Conservation (phyloP, 306 rosid genomes). For the Erythrophleum fordii region DNA sequence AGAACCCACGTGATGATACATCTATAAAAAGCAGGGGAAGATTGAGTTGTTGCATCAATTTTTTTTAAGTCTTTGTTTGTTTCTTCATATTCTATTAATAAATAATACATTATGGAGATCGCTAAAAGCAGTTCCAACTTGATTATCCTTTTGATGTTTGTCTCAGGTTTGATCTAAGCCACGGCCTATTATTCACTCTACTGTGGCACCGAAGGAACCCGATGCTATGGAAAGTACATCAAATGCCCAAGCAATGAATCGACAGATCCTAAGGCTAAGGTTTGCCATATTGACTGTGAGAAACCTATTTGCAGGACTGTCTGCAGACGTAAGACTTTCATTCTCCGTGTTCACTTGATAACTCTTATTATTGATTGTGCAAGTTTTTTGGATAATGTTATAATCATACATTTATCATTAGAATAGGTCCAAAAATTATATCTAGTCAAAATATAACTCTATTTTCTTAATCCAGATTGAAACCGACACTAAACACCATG, state of each 20-base stretch:
- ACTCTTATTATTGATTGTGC: background rate
- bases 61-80: background rate
- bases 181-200: slow-evolving; percentile 33
- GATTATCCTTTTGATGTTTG: slow-evolving; percentile 12
- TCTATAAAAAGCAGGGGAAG: slow-evolving; percentile 34
- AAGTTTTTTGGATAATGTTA: background rate
- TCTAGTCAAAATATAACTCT: too few relatives aligned
- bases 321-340: slow-evolving; percentile 40
- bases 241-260: slow-evolving; percentile 42
- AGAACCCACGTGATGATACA: background rate
- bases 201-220: slow-evolving; percentile 15
- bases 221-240: slow-evolving; percentile 35
- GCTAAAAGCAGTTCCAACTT: slow-evolving; percentile 12
- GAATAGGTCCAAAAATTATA: too few relatives aligned
- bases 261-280: slow-evolving; percentile 47
- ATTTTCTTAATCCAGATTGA: too few relatives aligned
- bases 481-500: too few relatives aligned
- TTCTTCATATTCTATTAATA: background rate
- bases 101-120: slow-evolving; percentile 22
- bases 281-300: slow-evolving; percentile 47
- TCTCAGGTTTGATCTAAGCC: slow-evolving; percentile 28
- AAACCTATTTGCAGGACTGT: slow-evolving; percentile 50
- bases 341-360: background rate
- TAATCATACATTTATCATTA: background rate
- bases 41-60: background rate